Evolutionary conservation across 495 filamentous ascomycete species (phyloP), one percentile per base, ranked within the genome.

Genomic region (Penicillium alfredii): DNA sequence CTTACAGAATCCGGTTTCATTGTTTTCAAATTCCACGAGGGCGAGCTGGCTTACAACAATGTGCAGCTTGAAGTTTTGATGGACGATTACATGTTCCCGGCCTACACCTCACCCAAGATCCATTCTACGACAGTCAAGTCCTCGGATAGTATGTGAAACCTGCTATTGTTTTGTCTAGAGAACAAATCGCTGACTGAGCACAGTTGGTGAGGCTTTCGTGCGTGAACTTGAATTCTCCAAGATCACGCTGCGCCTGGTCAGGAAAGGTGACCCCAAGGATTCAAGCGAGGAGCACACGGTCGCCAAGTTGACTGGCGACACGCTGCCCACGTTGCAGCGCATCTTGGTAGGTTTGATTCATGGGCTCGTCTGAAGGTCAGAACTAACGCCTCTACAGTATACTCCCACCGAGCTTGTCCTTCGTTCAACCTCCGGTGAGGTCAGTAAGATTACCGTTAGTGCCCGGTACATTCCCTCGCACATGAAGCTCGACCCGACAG

Each of bases 191-290:
- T 51, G 30, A 55, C 35, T 24, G 4, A 4, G 8, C 45, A 17
- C 43, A 79, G 76, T 86, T 40, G 89, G 92, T 16, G 92, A 99
- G 62, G 88, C 88, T 15, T 88, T 99, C 53, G 86, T 99, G 22
- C 86, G 92, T 34, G 92, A 99, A 53, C 75, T 99, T 11, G 92
- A 99, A 29, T 86, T 94, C 46, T 99, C 92, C 1, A 82, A 83
- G 55, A 77, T 99, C 44, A 95, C 89, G 2, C 71, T 99, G 38
- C 84, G 88, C 30, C 62, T 97, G 17, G 77, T 84, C 32, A 79
- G 85, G 43, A 80, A 82, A 55, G 63, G 74, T 19, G 80, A 92
- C 42, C 77, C 78, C 47, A 86, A 83, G 53, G 80, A 78, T 19
- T 82, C 86, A 16, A 74, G 76, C 36, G 76, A 74, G 38, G 78